Percentiles rank a stretch among this genome's conserved stretches.
Evolutionary conservation across 208 protist genomes (phyloP).

Genomic region (Leishmania martiniquensis): DNA sequence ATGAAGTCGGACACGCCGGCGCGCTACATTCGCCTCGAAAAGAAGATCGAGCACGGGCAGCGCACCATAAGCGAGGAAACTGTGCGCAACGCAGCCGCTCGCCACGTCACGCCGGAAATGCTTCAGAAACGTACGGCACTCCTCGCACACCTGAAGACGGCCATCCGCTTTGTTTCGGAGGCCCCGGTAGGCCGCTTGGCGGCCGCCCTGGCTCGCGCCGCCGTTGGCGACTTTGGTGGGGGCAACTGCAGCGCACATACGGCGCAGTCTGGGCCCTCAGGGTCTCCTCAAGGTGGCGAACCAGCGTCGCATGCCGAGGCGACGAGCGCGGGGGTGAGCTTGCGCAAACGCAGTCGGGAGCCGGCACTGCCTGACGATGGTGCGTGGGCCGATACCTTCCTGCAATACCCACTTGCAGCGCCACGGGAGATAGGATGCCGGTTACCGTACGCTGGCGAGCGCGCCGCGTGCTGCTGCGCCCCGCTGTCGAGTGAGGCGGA

Average conservation of each 20-base stretch:
- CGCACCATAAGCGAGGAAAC: slow-evolving; percentile 14
- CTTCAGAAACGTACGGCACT: slow-evolving; percentile 43
- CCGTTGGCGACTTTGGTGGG: background rate
- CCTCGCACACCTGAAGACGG: slow-evolving; percentile 49
- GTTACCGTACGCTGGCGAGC: slow-evolving; percentile 39
- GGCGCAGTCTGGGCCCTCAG: background rate
- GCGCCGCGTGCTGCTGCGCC: slow-evolving; percentile 36
- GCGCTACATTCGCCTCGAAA: slow-evolving; percentile 69
- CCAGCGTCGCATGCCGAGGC: background rate
- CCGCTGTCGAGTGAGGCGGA: slow-evolving; percentile 9
- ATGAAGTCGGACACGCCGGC: slow-evolving; percentile 54
- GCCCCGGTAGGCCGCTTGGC: slow-evolving; percentile 57
- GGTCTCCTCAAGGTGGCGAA: background rate
- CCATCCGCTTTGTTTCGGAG: slow-evolving; percentile 53
- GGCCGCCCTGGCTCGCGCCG: slow-evolving; percentile 35
- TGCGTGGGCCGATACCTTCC: slow-evolving; percentile 34
- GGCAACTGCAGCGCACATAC: background rate
- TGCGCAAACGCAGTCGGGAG: slow-evolving; percentile 21
- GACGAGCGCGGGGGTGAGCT: background rate
- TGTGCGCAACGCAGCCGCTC: slow-evolving; percentile 3
- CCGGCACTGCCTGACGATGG: slow-evolving; percentile 2
- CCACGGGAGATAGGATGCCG: slow-evolving; percentile 35
- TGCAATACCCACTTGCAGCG: slow-evolving; percentile 37
- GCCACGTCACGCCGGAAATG: slow-evolving; percentile 34
- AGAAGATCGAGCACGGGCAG: slow-evolving; percentile 49